These are phyloP conservation scores for Wickerhamomyces sydowiorum DNA, from an alignment of 805 yeast genomes.

Conservation along the genomic window DNA sequence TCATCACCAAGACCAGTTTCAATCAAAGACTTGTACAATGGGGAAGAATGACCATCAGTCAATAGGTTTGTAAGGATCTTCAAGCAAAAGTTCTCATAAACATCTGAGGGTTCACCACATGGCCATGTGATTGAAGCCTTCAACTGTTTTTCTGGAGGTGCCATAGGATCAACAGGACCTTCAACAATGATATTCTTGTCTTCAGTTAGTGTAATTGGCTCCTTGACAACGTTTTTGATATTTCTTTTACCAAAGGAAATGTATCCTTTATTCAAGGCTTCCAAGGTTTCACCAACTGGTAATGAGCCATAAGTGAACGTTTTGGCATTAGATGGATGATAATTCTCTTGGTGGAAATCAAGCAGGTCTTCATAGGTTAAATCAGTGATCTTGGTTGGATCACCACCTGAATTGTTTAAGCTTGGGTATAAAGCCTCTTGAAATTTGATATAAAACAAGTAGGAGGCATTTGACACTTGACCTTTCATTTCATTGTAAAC, in stretches of 20 bases:
- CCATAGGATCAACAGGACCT: slow-evolving; percentile 83
- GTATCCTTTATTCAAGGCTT: slow-evolving; percentile 47
- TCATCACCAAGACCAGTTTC: slow-evolving; percentile 85
- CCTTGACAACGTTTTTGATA: slow-evolving; percentile 25
- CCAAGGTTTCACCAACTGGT: slow-evolving; percentile 55
- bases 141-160: slow-evolving; percentile 60
- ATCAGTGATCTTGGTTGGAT: slow-evolving; percentile 74
- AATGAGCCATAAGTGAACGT: slow-evolving; percentile 86
- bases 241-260: slow-evolving; percentile 46
- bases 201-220: slow-evolving; percentile 28
- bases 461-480: slow-evolving; percentile 83
- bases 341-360: slow-evolving; percentile 67
- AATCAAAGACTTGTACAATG: slow-evolving; percentile 78
- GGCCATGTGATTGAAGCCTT: slow-evolving; percentile 88
- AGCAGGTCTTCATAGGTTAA: slow-evolving; percentile 69
- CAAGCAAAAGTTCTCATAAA: slow-evolving; percentile 66
- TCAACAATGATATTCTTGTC: slow-evolving; percentile 30
- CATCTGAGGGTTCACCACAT: slow-evolving; percentile 65
- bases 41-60: slow-evolving; percentile 89
- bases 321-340: slow-evolving; percentile 86
- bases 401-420: slow-evolving; percentile 90
- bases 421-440: slow-evolving; percentile 82
- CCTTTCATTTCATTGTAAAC: slow-evolving; percentile 99
- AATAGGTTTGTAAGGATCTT: slow-evolving; percentile 65
- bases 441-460: slow-evolving; percentile 77